A percentile compares a stretch with the other conserved stretches of the same genome.
These are phyloP conservation scores for Thuidium tamariscinum DNA, from an alignment of 225 moss, liverwort and hornwort species.

Conservation along the genomic window DNA sequence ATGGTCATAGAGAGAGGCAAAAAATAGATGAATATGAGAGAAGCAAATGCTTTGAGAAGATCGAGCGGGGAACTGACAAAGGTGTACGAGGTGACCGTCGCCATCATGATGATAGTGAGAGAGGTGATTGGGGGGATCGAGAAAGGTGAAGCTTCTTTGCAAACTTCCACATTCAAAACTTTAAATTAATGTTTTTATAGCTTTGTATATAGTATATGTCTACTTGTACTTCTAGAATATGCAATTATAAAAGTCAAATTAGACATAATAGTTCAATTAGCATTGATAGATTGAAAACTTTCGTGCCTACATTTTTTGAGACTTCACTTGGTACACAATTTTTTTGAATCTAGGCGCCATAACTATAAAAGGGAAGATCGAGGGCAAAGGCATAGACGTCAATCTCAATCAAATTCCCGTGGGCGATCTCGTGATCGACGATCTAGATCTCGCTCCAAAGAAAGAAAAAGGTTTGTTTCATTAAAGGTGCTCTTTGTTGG, in stretches of 20 bases:
- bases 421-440: conserved; percentile 21
- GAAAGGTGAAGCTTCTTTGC: conserved; percentile 15
- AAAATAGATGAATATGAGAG: conserved; percentile 17
- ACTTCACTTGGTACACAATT: background rate
- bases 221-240: background rate
- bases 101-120: conserved; percentile 10
- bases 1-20: conserved; percentile 14
- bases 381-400: conserved; percentile 60
- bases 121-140: conserved; percentile 19
- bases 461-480: conserved; percentile 62
- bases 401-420: conserved; percentile 35
- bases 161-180: background rate
- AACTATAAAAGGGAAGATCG: conserved; percentile 61
- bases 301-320: background rate
- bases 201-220: background rate
- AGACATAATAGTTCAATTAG: background rate
- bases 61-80: conserved; percentile 5
- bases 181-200: background rate
- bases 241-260: background rate
- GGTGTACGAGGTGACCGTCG: conserved; percentile 3
- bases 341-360: background rate
- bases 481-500: background rate
- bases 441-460: conserved; percentile 67
- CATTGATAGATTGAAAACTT: background rate
- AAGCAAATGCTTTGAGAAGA: background rate